A percentile compares a stretch with the other conserved stretches of the same genome.
These are phyloP conservation scores for Boletus subparvulus DNA, from an alignment of 768 basidiomycete species.

Conservation along the genomic window DNA sequence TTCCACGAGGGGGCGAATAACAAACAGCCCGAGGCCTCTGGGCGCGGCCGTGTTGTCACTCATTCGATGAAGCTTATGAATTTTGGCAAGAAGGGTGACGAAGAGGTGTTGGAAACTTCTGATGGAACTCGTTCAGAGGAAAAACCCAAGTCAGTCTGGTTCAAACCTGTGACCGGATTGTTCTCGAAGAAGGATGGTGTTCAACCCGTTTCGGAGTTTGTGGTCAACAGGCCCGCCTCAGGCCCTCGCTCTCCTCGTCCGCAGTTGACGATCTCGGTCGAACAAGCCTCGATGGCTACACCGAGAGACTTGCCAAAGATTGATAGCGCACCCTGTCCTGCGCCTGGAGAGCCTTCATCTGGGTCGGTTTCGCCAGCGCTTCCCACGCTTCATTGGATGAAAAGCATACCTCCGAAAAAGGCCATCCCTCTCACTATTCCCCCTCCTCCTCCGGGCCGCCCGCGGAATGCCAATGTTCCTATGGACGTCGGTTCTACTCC, in stretches of 20 bases:
- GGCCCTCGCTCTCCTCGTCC: constrained; percentile 27
- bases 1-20: constrained; percentile 30
- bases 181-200: constrained; percentile 26
- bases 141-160: constrained; percentile 33
- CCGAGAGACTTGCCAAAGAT: constrained; percentile 28
- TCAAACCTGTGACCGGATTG: constrained; percentile 34
- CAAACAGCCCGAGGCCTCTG: constrained; percentile 25
- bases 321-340: constrained; percentile 29
- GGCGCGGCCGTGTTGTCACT: constrained; percentile 25
- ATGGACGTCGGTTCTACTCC: constrained; percentile 32
- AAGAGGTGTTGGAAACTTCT: constrained; percentile 24
- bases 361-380: constrained; percentile 35
- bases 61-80: constrained; percentile 44
- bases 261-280: constrained; percentile 45
- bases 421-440: constrained; percentile 37
- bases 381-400: constrained; percentile 27
- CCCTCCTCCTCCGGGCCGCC: constrained; percentile 31
- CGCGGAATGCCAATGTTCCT: constrained; percentile 38
- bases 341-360: constrained; percentile 26
- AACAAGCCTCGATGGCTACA: constrained; percentile 35
- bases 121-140: constrained; percentile 25
- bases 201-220: constrained; percentile 17
- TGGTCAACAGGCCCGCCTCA: constrained; percentile 17
- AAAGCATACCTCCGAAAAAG: constrained; percentile 23
- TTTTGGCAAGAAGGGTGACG: constrained; percentile 39